These are phyloP conservation scores for Pseudogymnoascus sp. DNA, from an alignment of 2,329 filamentous ascomycete genomes.

Conservation along the genomic window DNA sequence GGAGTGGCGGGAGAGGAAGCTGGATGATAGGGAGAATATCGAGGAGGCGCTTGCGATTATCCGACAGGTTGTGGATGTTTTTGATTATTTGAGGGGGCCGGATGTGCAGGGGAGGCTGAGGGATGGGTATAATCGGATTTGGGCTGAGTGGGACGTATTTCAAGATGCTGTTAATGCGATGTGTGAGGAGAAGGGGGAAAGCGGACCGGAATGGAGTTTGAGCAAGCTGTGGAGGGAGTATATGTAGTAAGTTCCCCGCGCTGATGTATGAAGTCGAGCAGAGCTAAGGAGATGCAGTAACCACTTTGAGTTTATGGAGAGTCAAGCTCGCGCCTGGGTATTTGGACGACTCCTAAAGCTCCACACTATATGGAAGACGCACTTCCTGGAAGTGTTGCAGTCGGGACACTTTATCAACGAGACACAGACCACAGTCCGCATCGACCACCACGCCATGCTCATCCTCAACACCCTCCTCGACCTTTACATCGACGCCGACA, in stretches of 20 bases:
- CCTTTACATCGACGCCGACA: slow-evolving; percentile 20
- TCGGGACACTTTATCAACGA: slow-evolving; percentile 17
- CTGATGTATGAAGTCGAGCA: not conserved
- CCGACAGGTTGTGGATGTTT: slow-evolving; percentile 21
- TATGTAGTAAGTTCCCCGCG: slow-evolving; percentile 15
- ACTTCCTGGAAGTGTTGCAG: slow-evolving; percentile 14
- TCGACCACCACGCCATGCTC: slow-evolving; percentile 22
- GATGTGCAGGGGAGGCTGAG: slow-evolving; percentile 21
- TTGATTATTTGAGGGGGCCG: slow-evolving; percentile 19
- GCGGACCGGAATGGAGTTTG: slow-evolving; percentile 17
- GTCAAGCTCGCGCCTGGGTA: slow-evolving; percentile 19
- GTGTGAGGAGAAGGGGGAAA: slow-evolving; percentile 14
- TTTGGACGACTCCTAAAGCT: slow-evolving; percentile 19
- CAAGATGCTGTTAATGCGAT: slow-evolving; percentile 21
- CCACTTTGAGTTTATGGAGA: slow-evolving; percentile 19
- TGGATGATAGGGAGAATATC: slow-evolving; percentile 21
- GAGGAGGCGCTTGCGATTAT: slow-evolving; percentile 25
- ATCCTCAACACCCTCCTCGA: slow-evolving; percentile 23
- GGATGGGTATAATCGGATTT: slow-evolving; percentile 20
- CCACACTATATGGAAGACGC: slow-evolving; percentile 20
- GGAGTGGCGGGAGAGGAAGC: slow-evolving; percentile 20
- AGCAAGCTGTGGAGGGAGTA: slow-evolving; percentile 22
- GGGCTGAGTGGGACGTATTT: slow-evolving; percentile 22
- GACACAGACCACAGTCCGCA: slow-evolving; percentile 19
- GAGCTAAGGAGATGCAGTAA: slow-evolving; percentile 12